Base-by-base conservation (phyloP, 306 rosid species). In the Lathyrus sativus region DNA sequence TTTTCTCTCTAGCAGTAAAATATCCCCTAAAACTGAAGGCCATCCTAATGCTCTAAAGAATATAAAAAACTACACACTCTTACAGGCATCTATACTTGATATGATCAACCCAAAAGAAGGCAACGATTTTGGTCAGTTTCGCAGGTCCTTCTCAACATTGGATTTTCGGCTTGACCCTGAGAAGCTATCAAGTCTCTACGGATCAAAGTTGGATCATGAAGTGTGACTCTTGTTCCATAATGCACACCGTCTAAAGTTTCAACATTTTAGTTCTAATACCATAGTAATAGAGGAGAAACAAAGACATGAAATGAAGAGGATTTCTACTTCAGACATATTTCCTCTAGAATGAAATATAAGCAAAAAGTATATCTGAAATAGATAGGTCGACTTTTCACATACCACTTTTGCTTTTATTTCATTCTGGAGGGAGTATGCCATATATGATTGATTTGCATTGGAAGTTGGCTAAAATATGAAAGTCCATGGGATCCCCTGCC, bases 41-140 rank as follows among this genome's bases (percentile, higher is more conserved):
- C 96, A 92, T 71, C 96, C 89, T 0, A 81, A 83, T 57, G 96
- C 90, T 76, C 78, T 82, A 6, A 87, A 82, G 85, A 91, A 84
- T 81, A 73, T 89, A 37, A 84, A 87, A 53, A 76, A 76, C 70
- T 61, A 73, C 29, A 9, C 87, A 9, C 90, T 84, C 72, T 79
- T 81, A 15, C 91, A 84, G 24, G 88, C 96, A 66, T 83, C 93
- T 43, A 69, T 85, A 24, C 82, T 62, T 41, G 96, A 86, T 61
- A 75, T 84, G 17, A 75, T 77, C 72, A 81, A 75, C 68, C 84
- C 68, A 53, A 86, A 69, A 9, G 87, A 81, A 73, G 91, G 80
- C 63, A 77, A 48, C 22, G 79, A 78, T 4, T 39, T 76, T 24
- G 57, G 79, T 72, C 84, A 74, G 26, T 53, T 59, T 50, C 85